Percentiles rank a stretch among this genome's conserved stretches.
These are phyloP conservation scores for Aquilaria agallochum DNA, from an alignment of 441 rosid species.

Conservation along the genomic window DNA sequence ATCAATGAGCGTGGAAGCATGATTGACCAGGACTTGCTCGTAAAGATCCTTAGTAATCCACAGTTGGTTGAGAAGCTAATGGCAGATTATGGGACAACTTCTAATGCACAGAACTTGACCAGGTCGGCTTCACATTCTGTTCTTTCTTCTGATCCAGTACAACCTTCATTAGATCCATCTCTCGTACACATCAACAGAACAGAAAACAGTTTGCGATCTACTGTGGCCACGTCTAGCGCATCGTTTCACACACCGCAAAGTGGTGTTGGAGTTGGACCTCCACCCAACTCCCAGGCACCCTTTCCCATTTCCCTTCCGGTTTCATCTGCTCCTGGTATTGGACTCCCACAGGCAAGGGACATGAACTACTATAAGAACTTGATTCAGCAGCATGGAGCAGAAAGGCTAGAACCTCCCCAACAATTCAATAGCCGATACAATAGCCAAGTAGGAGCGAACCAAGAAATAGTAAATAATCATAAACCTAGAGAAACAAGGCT, in stretches of 20 bases:
- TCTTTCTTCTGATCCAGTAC: constrained; percentile 14
- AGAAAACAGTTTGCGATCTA: constrained; percentile 36
- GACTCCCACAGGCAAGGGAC: constrained; percentile 54
- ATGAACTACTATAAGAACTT: constrained; percentile 79
- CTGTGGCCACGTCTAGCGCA: constrained; percentile 40
- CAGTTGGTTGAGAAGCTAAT: constrained; percentile 70
- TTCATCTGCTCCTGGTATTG: constrained; percentile 33
- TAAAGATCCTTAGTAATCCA: constrained; percentile 77
- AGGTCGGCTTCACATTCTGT: constrained; percentile 22
- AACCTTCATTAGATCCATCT: constrained; percentile 31
- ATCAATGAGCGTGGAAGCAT: constrained; percentile 58
- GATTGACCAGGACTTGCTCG: constrained; percentile 80
- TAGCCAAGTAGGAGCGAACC: constrained; percentile 43
- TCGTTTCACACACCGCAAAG: constrained; percentile 44
- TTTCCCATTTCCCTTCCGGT: constrained; percentile 30
- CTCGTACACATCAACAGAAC: constrained; percentile 29
- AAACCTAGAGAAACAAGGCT: constrained; percentile 58
- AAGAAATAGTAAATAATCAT: constrained; percentile 43
- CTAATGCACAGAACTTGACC: constrained; percentile 35
- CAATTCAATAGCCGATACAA: constrained; percentile 35
- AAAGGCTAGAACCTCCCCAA: constrained; percentile 58
- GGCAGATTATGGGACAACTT: constrained; percentile 45
- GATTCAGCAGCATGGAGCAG: constrained; percentile 97
- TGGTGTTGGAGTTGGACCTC: constrained; percentile 30
- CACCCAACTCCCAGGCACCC: constrained; percentile 25